A percentile compares a stretch with the other conserved stretches of the same genome.
Evolutionary conservation across 352 stramenopile species (phyloP).

Genomic region (Globisporangium heterothallicum): DNA sequence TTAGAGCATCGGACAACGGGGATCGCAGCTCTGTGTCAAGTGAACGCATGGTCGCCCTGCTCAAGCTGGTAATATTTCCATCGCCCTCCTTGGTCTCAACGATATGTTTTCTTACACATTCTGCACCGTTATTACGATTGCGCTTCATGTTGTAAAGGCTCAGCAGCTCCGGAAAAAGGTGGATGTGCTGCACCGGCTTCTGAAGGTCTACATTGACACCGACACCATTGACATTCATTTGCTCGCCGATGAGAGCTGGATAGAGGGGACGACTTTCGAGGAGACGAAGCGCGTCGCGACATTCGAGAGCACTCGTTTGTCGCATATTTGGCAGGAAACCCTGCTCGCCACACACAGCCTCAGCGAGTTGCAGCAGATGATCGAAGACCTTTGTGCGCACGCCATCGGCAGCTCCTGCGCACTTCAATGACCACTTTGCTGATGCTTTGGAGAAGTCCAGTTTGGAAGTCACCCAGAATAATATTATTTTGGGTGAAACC

Average conservation of each 20-base stretch:
- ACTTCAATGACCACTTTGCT: conserved; percentile 20
- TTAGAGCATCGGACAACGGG: neutral
- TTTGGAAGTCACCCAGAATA: neutral
- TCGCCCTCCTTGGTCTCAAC: too few relatives aligned
- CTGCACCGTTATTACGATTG: neutral
- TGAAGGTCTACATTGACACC: conserved; percentile 29
- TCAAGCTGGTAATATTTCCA: neutral
- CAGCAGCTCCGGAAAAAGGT: conserved; percentile 22
- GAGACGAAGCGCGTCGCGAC: neutral
- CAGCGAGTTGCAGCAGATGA: conserved; percentile 25
- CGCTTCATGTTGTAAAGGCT: conserved; percentile 17
- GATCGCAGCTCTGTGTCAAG: neutral
- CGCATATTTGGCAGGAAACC: neutral
- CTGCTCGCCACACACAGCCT: conserved; percentile 12
- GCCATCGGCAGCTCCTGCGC: conserved; percentile 34
- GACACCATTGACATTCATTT: conserved; percentile 31
- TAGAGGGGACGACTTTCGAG: neutral
- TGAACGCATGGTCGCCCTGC: neutral
- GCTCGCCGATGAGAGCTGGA: conserved; percentile 9
- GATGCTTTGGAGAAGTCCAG: neutral
- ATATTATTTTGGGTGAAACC: too few relatives aligned
- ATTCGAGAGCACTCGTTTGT: neutral
- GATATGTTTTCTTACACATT: too few relatives aligned
- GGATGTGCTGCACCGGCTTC: conserved; percentile 21
- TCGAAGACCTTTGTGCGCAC: conserved; percentile 38